A percentile compares a stretch with the other conserved stretches of the same genome.
These are phyloP conservation scores for Cytospora leucostoma DNA, from an alignment of 2,329 filamentous ascomycete genomes.

Conservation along the genomic window DNA sequence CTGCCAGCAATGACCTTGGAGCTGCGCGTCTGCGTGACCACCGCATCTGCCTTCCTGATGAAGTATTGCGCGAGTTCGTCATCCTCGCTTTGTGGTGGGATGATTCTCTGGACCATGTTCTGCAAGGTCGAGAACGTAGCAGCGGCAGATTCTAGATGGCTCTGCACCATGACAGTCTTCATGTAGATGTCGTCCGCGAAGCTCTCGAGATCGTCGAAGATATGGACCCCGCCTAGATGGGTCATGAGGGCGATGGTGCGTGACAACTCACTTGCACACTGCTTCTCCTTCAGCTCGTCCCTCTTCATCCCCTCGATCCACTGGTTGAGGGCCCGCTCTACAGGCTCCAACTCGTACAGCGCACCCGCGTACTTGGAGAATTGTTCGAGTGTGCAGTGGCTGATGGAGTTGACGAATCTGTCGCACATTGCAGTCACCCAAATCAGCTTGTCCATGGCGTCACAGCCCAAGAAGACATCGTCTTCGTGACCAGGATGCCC, in stretches of 20 bases:
- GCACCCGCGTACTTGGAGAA: constrained; percentile 80
- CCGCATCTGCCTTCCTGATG: constrained; percentile 67
- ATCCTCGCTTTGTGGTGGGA: constrained; percentile 60
- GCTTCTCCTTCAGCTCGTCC: constrained; percentile 83
- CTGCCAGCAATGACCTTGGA: constrained; percentile 83
- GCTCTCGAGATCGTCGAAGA: constrained; percentile 67
- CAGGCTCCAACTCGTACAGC: constrained; percentile 83
- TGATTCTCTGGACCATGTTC: constrained; percentile 65
- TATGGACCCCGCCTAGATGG: constrained; percentile 82
- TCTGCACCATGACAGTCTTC: constrained; percentile 74
- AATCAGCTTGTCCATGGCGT: constrained; percentile 80
- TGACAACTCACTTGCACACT: constrained; percentile 78
- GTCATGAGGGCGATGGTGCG: constrained; percentile 82
- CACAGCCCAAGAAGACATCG: constrained; percentile 76
- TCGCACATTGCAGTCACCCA: constrained; percentile 84
- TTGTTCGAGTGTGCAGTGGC: constrained; percentile 72
- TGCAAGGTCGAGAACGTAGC: constrained; percentile 65
- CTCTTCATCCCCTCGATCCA: constrained; percentile 84
- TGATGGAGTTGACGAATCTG: constrained; percentile 80
- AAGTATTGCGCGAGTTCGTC: constrained; percentile 67
- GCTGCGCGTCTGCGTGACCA: constrained; percentile 75
- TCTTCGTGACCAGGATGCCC: constrained; percentile 70
- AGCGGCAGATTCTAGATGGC: constrained; percentile 77
- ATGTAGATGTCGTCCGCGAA: constrained; percentile 81
- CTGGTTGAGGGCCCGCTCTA: constrained; percentile 83